Evolutionary conservation across 2,329 filamentous ascomycete genomes (phyloP).

Genomic region (Cercospora citrullina): DNA sequence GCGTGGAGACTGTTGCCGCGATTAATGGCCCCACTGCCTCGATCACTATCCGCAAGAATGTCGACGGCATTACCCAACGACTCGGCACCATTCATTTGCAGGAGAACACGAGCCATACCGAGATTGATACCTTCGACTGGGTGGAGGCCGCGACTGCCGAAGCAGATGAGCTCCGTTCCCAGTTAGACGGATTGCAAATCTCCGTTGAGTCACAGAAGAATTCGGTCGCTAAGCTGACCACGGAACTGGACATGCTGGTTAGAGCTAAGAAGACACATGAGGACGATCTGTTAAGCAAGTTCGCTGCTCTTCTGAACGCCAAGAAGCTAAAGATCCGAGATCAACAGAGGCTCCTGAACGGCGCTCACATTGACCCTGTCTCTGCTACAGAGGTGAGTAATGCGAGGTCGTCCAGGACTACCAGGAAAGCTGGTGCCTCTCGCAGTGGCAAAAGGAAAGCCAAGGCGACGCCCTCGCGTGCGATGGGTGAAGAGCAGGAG

Average conservation of each 20-base stretch:
- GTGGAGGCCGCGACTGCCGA: constrained; percentile 59
- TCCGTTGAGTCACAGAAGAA: constrained; percentile 52
- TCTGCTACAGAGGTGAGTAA: constrained; percentile 28
- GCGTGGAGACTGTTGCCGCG: constrained; percentile 61
- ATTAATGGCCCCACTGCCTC: constrained; percentile 56
- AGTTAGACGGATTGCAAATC: constrained; percentile 43
- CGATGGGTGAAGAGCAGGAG: constrained; percentile 35
- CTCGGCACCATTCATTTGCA: constrained; percentile 65
- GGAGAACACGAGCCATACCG: constrained; percentile 56
- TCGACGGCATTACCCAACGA: constrained; percentile 69
- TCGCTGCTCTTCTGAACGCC: constrained; percentile 69
- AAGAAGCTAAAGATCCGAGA: constrained; percentile 79
- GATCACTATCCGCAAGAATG: constrained; percentile 64
- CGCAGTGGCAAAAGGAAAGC: constrained; percentile 39
- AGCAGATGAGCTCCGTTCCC: constrained; percentile 44
- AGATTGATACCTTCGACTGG: constrained; percentile 70
- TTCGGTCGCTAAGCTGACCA: constrained; percentile 59
- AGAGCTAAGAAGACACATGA: constrained; percentile 67
- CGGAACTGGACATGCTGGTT: constrained; percentile 66
- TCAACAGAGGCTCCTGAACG: constrained; percentile 63
- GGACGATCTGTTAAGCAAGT: constrained; percentile 66
- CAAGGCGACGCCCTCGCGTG: constrained; percentile 37
- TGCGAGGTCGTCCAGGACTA: constrained; percentile 16
- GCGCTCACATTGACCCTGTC: constrained; percentile 65
- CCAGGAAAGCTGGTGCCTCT: constrained; percentile 31